Evolutionary conservation across 2,329 filamentous ascomycete species (phyloP), one percentile per base, ranked within the genome.

Genomic region (Zymoseptoria tritici): DNA sequence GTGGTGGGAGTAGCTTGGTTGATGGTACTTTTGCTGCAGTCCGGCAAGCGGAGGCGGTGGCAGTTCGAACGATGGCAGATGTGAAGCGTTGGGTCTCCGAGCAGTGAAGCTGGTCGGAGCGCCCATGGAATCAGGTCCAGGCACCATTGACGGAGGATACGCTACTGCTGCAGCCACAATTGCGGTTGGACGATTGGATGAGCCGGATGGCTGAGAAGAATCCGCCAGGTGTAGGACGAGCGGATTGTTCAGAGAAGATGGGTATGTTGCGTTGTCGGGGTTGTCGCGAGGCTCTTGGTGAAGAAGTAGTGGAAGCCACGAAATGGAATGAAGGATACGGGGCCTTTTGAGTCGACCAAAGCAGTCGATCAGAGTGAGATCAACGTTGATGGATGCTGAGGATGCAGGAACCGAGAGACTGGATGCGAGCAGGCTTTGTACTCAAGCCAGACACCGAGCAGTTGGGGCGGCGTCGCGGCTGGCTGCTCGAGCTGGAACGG

Each of bases 1-100:
- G 60, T 74, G 31, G 55, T 66, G 60, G 26, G 65, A 52, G 56
- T 68, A 69, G 56, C 58, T 68, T 54, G 69, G 68, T 54, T 74
- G 75, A 59, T 78, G 74, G 68, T 81, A 83, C 72, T 83, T 84
- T 67, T 81, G 73, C 22, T 75, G 69, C 54, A 75, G 75, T 73
- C 73, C 75, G 68, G 73, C 75, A 69, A 82, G 77, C 55, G 83
- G 80, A 66, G 85, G 85, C 57, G 86, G 84, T 64, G 85, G 84
- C 55, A 90, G 82, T 70, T 88, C 85, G 71, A 90, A 89, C 66
- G 77, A 82, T 60, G 87, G 87, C 63, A 91, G 81, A 67, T 83
- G 82, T 60, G 83, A 84, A 63, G 87, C 85, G 70, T 87, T 87
- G 70, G 85, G 83, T 74, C 88, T 84, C 70, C 88, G 83, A 73